Evolutionary conservation across 495 filamentous ascomycete genomes (phyloP).

Genomic region (Letharia columbiana): DNA sequence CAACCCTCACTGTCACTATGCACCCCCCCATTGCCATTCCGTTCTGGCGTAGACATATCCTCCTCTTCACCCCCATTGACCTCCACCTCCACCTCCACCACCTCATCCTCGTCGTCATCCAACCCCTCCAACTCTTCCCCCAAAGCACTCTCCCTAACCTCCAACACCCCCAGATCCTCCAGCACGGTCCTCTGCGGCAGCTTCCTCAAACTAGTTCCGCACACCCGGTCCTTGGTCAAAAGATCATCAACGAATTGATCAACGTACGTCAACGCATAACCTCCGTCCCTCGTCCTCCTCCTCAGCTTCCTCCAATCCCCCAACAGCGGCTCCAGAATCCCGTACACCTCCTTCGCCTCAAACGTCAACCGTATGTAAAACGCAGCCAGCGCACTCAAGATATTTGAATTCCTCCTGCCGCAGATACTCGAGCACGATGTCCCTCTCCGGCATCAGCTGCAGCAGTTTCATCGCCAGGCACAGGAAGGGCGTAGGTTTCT

Average conservation of each 20-base stretch:
- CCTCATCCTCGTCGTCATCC: conserved; percentile 50
- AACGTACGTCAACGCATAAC: conserved; percentile 62
- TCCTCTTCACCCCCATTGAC: neutral
- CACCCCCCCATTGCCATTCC: neutral
- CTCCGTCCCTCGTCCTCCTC: conserved; percentile 62
- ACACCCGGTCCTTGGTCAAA: conserved; percentile 80
- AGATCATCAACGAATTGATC: conserved; percentile 93
- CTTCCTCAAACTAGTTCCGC: conserved; percentile 88
- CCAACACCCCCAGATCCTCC: conserved; percentile 84
- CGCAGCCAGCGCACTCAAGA: conserved; percentile 70
- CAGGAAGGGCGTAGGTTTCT: conserved; percentile 85
- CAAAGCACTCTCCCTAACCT: conserved; percentile 75
- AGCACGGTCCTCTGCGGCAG: conserved; percentile 70
- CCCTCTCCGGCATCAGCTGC: conserved; percentile 70
- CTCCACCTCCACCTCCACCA: conserved; percentile 27
- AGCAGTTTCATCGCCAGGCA: conserved; percentile 93
- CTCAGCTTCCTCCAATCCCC: conserved; percentile 77
- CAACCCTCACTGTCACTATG: conserved; percentile 7
- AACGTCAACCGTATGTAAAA: conserved; percentile 94
- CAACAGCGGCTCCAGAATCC: conserved; percentile 71
- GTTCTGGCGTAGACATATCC: conserved; percentile 7
- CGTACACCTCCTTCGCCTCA: conserved; percentile 70
- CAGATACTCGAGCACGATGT: conserved; percentile 76
- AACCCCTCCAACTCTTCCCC: conserved; percentile 76
- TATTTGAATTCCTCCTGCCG: conserved; percentile 79